phyloP scores from a whole-genome alignment of 225 moss, liverwort and hornwort genomes.

The Pseudisothecium myosuroides region DNA sequence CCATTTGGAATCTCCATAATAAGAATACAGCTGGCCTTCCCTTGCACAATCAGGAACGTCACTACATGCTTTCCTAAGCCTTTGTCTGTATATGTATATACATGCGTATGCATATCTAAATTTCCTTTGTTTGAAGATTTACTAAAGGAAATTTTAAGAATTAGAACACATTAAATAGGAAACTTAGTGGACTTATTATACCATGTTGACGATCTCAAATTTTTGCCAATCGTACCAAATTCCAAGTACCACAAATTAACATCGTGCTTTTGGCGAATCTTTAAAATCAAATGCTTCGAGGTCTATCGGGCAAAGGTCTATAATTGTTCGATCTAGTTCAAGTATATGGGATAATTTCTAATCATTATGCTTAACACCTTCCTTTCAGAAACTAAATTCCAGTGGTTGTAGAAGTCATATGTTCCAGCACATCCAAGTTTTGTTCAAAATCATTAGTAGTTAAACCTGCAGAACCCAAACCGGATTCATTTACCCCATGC shows the following conservation, averaged over 20 bases:
- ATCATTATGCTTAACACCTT: neutral
- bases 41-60: neutral
- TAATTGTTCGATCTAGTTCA: neutral
- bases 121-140: neutral
- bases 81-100: neutral
- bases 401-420: neutral
- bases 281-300: neutral
- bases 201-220: neutral
- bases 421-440: neutral
- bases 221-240: neutral
- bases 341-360: neutral
- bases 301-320: neutral
- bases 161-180: neutral
- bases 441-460: neutral
- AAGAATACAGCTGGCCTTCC: neutral
- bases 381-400: neutral
- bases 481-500: neutral
- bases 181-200: neutral
- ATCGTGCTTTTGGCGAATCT: neutral
- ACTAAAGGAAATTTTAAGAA: no score
- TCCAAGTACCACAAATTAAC: neutral
- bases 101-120: neutral
- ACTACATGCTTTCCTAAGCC: neutral
- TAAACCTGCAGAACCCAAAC: neutral
- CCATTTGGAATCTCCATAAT: neutral